phyloP scores from a whole-genome alignment of 352 stramenopile genomes.

The Globisporangium emineosum region DNA sequence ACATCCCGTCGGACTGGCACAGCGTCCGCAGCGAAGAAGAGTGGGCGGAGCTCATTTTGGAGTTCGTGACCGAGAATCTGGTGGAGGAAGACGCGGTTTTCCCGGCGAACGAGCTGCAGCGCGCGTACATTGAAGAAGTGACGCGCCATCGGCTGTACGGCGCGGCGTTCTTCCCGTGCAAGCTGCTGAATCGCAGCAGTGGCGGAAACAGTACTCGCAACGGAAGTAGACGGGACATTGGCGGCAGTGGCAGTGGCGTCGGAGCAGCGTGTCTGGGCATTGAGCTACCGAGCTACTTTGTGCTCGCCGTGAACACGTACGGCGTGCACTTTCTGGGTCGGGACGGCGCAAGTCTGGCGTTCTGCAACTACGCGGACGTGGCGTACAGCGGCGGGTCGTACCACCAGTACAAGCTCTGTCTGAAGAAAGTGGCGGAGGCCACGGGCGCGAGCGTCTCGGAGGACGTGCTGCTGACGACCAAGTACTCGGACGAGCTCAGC shows the following conservation, averaged over 20 bases:
- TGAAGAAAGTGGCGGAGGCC: constrained; percentile 41
- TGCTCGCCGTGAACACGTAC: constrained; percentile 87
- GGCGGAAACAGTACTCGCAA: constrained; percentile 17
- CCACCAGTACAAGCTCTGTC: constrained; percentile 66
- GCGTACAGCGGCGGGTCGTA: constrained; percentile 50
- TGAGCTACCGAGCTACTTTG: constrained; percentile 81
- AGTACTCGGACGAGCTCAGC: constrained; percentile 64
- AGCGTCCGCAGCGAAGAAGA: constrained; percentile 62
- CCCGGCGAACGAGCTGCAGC: constrained; percentile 58
- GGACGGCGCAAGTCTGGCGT: constrained; percentile 56
- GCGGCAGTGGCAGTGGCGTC: constrained; percentile 10
- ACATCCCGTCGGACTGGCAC: constrained; percentile 81
- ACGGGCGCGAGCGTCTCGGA: constrained; percentile 24
- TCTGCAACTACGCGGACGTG: constrained; percentile 67
- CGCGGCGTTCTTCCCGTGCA: constrained; percentile 85
- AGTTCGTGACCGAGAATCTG: constrained; percentile 49
- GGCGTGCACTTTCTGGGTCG: constrained; percentile 90
- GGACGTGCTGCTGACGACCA: constrained; percentile 65
- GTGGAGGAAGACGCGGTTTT: constrained; percentile 39
- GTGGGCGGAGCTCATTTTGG: constrained; percentile 77
- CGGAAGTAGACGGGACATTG: constrained; percentile 24
- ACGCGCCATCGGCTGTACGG: constrained; percentile 84
- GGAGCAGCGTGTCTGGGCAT: constrained; percentile 31
- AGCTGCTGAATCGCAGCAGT: constrained; percentile 38
- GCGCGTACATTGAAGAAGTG: constrained; percentile 83